Evolutionary conservation across 225 moss, liverwort and hornwort genomes (phyloP).

Genomic region (Lunularia cruciata): DNA sequence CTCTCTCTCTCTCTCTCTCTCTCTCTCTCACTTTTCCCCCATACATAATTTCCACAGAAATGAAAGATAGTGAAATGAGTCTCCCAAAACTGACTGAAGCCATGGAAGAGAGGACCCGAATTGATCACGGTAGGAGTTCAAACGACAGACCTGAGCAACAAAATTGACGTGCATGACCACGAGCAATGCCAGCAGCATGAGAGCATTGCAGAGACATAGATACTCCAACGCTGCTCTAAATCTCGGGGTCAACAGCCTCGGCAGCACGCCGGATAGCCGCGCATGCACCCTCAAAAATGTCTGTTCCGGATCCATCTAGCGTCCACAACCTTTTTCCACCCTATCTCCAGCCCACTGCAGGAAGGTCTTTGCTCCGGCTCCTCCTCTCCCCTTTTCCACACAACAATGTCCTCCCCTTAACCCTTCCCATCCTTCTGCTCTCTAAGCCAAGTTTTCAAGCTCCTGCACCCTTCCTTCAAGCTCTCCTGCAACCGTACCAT

Average conservation of each 20-base stretch:
- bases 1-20: no score
- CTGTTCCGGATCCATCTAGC: slow-evolving; percentile 87
- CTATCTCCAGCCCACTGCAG: slow-evolving; percentile 22
- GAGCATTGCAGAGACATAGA: slow-evolving; percentile 70
- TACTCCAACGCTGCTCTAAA: slow-evolving; percentile 79
- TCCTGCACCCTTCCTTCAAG: slow-evolving; percentile 11
- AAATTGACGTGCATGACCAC: slow-evolving; percentile 99
- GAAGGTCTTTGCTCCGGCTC: slow-evolving; percentile 13
- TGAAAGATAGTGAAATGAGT: not conserved
- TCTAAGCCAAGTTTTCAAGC: slow-evolving; percentile 20
- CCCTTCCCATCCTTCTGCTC: slow-evolving; percentile 41
- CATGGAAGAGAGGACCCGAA: slow-evolving; percentile 10
- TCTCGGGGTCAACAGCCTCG: slow-evolving; percentile 81
- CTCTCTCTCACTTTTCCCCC: no score
- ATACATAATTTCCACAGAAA: no score
- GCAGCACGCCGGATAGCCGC: slow-evolving; percentile 78
- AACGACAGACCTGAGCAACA: slow-evolving; percentile 68
- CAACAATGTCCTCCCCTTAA: slow-evolving; percentile 6
- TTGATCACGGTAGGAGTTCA: not conserved
- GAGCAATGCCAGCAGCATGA: slow-evolving; percentile 70
- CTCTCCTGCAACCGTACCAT: not conserved
- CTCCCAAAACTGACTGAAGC: no score
- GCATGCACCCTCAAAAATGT: slow-evolving; percentile 88
- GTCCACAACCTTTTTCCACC: slow-evolving; percentile 8
- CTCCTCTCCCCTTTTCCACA: not conserved